Evolutionary conservation across 106 monocot genomes (phyloP), one percentile per base, ranked within the genome.

Genomic region (Dactylorhiza incarnata): DNA sequence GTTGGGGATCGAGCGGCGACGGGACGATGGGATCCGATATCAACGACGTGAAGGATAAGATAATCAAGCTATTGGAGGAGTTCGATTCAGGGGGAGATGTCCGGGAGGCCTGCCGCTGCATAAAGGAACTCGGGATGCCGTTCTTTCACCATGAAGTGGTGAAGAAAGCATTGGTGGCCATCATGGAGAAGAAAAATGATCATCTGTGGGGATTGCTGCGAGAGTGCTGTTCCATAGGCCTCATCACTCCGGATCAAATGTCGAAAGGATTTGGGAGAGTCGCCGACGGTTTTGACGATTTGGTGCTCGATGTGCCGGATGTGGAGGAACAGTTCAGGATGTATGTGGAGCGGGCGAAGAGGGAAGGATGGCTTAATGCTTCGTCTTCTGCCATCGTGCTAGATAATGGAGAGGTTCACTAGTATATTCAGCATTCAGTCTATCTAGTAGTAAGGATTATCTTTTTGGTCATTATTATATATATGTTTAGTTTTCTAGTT

Each of bases 101-200:
- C 15, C 15, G 63, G 6, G 94, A 94, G 61, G 94, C 94, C 14
- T 90, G 88, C 49, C 84, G 81, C n/a, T 94, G 94, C 81, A 88
- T 90, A 68, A 88, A 88, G 76, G 90, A 90, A 50, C 81, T 94
- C 10, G 94, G 88, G 0, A 88, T 94, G 94, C 90, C 94, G 2
- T 94, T 94, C 74, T 94, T 94, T 77, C 88, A 90, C 76, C 94
- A 94, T 68, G 94, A 94, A 72, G 86, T 90, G 1, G 88, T 94
- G 1, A 94, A 94, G 86, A 94, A 85, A 68, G 88, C 88, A 16
- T 52, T 94, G 73, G 83, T 86, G 23, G 80, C n/a, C 22, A 68
- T 83, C 9, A 94, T 94, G 84, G 94, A 88, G 79, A 90, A 82
- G 77, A 90, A 85, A 77, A 83, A 88, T 45, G 79, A 81, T 4